These are phyloP conservation scores for Saccharomyces hybrid DNA, from an alignment of 1,139 yeast genomes.

Conservation along the genomic window DNA sequence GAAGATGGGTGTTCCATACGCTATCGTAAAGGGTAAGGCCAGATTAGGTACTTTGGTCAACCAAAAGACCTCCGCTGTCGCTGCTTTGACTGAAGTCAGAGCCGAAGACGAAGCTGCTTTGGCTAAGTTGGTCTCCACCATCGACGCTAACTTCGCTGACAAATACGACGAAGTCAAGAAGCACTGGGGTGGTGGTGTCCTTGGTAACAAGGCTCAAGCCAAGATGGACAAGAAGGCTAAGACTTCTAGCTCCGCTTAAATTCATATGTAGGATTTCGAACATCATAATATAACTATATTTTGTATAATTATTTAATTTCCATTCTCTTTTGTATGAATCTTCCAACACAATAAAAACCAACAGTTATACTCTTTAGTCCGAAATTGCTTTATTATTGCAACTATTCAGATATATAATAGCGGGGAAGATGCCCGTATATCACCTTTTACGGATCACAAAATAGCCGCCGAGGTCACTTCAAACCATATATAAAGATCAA, in stretches of 20 bases:
- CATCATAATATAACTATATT: neutral
- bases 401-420: neutral
- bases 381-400: neutral
- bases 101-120: conserved; percentile 92
- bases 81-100: conserved; percentile 90
- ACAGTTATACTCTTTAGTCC: neutral
- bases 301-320: neutral
- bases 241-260: conserved; percentile 35
- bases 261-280: neutral
- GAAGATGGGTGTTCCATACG: conserved; percentile 99
- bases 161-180: conserved; percentile 92
- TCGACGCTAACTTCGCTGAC: conserved; percentile 84
- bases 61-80: conserved; percentile 94
- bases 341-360: neutral
- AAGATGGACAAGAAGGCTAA: conserved; percentile 54
- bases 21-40: conserved; percentile 97
- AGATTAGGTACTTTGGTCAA: conserved; percentile 96
- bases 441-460: neutral
- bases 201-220: conserved; percentile 88
- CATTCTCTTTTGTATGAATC: neutral
- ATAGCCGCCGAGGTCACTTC: neutral
- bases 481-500: neutral
- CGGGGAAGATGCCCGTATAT: neutral
- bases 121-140: conserved; percentile 84
- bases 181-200: conserved; percentile 99